Base-by-base conservation (phyloP, 768 basidiomycete species). In the Leccinum arenicola region DNA sequence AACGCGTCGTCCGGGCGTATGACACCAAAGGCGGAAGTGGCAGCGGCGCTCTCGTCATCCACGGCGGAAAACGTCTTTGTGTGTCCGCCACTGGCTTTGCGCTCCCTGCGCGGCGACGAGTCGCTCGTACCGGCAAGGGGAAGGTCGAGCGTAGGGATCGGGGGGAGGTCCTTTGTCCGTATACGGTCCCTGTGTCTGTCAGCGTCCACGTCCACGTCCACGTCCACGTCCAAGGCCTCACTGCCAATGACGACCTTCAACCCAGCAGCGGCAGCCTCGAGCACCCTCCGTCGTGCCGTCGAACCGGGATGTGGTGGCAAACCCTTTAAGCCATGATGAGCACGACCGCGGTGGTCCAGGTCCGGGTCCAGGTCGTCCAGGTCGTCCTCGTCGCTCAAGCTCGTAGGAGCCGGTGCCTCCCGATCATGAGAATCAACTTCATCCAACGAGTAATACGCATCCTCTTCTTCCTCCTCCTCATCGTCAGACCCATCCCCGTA, bases 1-100 rank as follows among this genome's bases (percentile, higher is more conserved):
- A 89, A 96, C 0, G 95, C 95, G 70, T 96, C 93, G 65, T 93
- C 88, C 38, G 90, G 75, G 6, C 73, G 77, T 4, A 61, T 4
- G 35, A 64, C 35, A 9, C 61, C 55, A 36, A 60, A 61, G 3
- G 71, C 65, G 29, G 67, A 4, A 12, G 33, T 0, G 33, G 0
- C 55, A 11, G 9, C 60, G 67, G 15, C 45, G 54, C 3, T 15
- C 17, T 49, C 58, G 14, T 25, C 25, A 7, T 56, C 55, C 31
- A 15, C 17, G n/a, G 35, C 50, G 4, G 7, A 57, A 11, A 31
- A 45, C 6, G 8, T 45, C 5, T 19, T 35, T 6, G 11, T 50
- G 1, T 45, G 54, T 3, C 33, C 17, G 33, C 40, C 43, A 15
- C 48, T 21, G 15, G 48, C 8, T 25, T 21, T 49, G 48, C 48